phyloP scores from a whole-genome alignment of 352 stramenopile genomes.

The Nothophytophthora sp. region DNA sequence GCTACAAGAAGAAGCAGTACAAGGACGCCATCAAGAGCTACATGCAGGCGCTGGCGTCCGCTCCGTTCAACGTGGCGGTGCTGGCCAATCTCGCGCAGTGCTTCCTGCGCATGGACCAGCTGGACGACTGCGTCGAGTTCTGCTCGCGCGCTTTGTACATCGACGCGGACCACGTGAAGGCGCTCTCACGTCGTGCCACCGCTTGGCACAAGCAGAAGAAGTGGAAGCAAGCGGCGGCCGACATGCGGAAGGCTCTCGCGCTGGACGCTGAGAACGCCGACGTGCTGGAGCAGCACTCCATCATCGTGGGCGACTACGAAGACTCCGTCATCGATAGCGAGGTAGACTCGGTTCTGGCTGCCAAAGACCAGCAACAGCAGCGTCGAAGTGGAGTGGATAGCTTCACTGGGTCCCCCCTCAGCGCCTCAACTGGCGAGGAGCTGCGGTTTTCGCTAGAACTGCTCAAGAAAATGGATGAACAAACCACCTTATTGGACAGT shows the following conservation, averaged over 20 bases:
- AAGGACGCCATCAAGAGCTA: conserved; percentile 54
- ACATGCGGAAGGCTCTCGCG: conserved; percentile 52
- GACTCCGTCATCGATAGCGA: conserved; percentile 40
- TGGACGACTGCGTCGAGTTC: conserved; percentile 74
- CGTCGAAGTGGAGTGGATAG: not conserved
- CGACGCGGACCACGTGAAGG: conserved; percentile 60
- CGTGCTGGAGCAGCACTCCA: conserved; percentile 68
- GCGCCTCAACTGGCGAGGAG: conserved; percentile 31
- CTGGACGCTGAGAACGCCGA: conserved; percentile 59
- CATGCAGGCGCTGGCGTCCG: conserved; percentile 64
- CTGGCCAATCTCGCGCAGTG: conserved; percentile 76
- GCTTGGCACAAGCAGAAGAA: conserved; percentile 55
- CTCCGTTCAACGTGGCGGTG: conserved; percentile 57
- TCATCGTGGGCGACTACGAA: conserved; percentile 75
- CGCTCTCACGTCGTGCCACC: conserved; percentile 59
- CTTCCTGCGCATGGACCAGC: conserved; percentile 44
- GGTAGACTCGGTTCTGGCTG: conserved; percentile 22
- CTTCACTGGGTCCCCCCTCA: not conserved
- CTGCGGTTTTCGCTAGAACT: conserved; percentile 49
- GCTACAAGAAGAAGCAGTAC: conserved; percentile 68
- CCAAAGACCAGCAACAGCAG: not conserved
- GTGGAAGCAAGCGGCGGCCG: conserved; percentile 43
- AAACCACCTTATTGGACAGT: conserved; percentile 1
- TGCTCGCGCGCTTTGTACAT: conserved; percentile 65
- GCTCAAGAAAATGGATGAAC: conserved; percentile 45